Evolutionary conservation across 768 basidiomycete species (phyloP).

Genomic region (Auriscalpium orientale): DNA sequence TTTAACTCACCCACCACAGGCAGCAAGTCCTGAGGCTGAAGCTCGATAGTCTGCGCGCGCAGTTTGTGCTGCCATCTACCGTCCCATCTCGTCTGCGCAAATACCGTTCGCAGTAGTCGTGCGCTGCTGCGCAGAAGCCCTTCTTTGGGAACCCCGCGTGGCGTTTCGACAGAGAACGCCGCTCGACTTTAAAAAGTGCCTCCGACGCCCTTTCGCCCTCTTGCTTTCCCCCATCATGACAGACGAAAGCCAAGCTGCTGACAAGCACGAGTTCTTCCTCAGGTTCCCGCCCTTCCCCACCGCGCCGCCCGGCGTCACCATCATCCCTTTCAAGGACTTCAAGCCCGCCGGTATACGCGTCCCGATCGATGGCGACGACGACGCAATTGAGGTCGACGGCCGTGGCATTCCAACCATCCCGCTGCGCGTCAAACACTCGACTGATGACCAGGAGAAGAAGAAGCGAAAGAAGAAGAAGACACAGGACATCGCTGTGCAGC

Average conservation of each 20-base stretch:
- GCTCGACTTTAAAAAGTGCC: not conserved
- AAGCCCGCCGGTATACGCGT: constrained; percentile 50
- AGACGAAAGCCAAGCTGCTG: not conserved
- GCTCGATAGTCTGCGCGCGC: too few species aligned
- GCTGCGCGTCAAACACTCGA: constrained; percentile 43
- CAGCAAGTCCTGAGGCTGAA: too few species aligned
- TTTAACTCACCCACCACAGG: too few species aligned
- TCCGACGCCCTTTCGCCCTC: not conserved
- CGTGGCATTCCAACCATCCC: constrained; percentile 60
- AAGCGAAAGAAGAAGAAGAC: constrained; percentile 40
- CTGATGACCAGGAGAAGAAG: constrained; percentile 50
- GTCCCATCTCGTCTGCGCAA: too few species aligned
- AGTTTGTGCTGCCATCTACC: too few species aligned
- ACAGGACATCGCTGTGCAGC: constrained; percentile 13
- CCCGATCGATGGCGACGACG: constrained; percentile 27
- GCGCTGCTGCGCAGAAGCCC: too few species aligned
- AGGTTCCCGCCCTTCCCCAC: constrained; percentile 43
- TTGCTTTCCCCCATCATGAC: not conserved
- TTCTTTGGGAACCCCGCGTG: not conserved
- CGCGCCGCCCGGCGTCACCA: constrained; percentile 35
- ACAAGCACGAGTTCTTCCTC: constrained; percentile 5
- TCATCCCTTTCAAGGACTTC: constrained; percentile 52
- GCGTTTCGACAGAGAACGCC: not conserved
- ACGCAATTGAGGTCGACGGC: constrained; percentile 52
- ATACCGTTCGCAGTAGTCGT: too few species aligned